Base-by-base conservation (phyloP, 2,329 filamentous ascomycete genomes). In the Aspergillus felis region DNA sequence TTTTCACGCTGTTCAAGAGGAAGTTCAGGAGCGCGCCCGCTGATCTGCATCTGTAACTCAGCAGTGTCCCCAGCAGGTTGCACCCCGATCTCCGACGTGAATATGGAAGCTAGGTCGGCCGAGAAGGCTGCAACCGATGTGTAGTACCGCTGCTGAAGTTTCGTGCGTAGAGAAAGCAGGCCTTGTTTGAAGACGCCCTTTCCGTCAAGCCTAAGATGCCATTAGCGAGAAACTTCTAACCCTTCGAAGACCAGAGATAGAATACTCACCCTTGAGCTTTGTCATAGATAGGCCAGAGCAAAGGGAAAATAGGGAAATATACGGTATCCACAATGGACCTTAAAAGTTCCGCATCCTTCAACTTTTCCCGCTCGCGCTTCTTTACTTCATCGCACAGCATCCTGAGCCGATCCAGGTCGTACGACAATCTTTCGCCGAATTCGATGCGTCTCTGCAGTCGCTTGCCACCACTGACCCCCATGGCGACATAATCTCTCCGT, bases 401-500 rank as follows among this genome's bases (percentile, higher is more conserved):
- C 60, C 87, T 87, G 57, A 97, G 81, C 68, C 87, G 86, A 61
- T 89, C 87, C 60, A 99, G 85, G 69, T 97, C 92, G 56, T 68
- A 64, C 60, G 70, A 74, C 32, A 77, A 68, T 42, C 81, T 82
- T 64, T 92, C 83, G 7, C 91, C 92, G 72, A 99, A 99, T 61
- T 93, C 90, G 64, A 97, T 92, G 48, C 94, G 87, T 57, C 92
- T 84, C 52, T 88, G 82, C 29, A 99, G 81, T 51, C 91, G 84
- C 27, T 89, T 84, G 67, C 88, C 87, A 55, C 94, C 94, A 50
- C 86, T 87, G 44, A 89, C 87, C 6, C 94, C 94, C 91, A 97
- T 96, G 41, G 89, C 88, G n/a, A 89, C 89, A 74, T 97, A 99
- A 74, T 97, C 93, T 58, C 94, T 88, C 53, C 94, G 85, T 2